phyloP scores from a whole-genome alignment of 2,329 filamentous ascomycete genomes.

The Purpureocillium takamizusanense region DNA sequence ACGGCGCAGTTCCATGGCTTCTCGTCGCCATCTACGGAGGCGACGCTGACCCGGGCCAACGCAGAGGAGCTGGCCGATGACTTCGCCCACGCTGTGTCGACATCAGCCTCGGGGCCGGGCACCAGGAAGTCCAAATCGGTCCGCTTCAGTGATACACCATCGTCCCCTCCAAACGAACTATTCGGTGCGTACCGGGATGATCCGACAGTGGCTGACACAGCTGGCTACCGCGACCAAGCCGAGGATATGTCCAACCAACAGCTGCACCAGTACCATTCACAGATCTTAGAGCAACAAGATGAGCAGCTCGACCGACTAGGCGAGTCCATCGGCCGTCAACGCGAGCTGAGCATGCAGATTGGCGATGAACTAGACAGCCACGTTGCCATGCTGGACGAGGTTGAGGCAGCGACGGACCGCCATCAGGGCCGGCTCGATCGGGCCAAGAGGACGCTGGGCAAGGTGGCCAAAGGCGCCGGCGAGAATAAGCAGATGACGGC shows the following conservation, averaged over 20 bases:
- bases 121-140: constrained; percentile 58
- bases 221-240: constrained; percentile 53
- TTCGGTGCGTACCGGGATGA: constrained; percentile 62
- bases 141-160: constrained; percentile 66
- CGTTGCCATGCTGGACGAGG: constrained; percentile 79
- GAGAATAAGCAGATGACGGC: constrained; percentile 83
- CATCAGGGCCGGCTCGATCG: constrained; percentile 69
- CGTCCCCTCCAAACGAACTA: constrained; percentile 28
- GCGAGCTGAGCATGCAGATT: constrained; percentile 91
- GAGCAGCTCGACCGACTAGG: constrained; percentile 83
- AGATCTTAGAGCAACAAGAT: constrained; percentile 81
- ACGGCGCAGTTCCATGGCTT: constrained; percentile 71
- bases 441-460: constrained; percentile 62
- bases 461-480: constrained; percentile 62
- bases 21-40: constrained; percentile 37
- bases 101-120: constrained; percentile 23
- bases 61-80: constrained; percentile 52
- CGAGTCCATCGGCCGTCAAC: constrained; percentile 77
- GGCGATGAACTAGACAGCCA: constrained; percentile 92
- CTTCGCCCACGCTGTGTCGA: constrained; percentile 53
- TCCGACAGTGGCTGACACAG: constrained; percentile 33
- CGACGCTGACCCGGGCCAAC: constrained; percentile 52
- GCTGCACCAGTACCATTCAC: constrained; percentile 75
- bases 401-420: constrained; percentile 73
- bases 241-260: constrained; percentile 66